phyloP scores from a whole-genome alignment of 2,329 filamentous ascomycete species.

The Aspergillus pseudoglaucus region DNA sequence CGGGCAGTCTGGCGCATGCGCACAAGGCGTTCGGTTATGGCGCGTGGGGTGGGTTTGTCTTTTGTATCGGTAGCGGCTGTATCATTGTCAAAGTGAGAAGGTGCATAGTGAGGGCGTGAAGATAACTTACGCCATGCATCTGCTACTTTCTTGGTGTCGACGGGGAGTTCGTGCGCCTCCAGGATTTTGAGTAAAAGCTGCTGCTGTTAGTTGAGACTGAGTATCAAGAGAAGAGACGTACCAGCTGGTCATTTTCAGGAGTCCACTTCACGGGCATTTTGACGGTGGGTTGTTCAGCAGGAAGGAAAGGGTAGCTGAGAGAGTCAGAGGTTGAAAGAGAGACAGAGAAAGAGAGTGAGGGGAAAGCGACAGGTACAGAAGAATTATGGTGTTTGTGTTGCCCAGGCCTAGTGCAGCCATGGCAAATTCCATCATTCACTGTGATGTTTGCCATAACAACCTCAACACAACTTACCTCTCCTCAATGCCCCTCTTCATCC shows the following conservation, averaged over 20 bases:
- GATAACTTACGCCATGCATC: constrained; percentile 35
- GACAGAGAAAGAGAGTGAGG: not conserved
- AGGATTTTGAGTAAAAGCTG: constrained; percentile 38
- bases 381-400: not conserved
- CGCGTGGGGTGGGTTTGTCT: constrained; percentile 31
- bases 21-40: constrained; percentile 33
- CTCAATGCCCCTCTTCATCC: not conserved
- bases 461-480: not conserved
- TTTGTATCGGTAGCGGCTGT: constrained; percentile 11
- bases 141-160: constrained; percentile 30
- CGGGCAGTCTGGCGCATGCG: constrained; percentile 26
- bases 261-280: constrained; percentile 34
- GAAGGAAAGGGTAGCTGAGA: not conserved
- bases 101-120: not conserved
- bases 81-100: not conserved
- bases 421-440: constrained; percentile 1
- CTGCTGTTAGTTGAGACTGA: not conserved
- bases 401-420: not conserved
- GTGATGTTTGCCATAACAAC: not conserved
- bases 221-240: constrained; percentile 10
- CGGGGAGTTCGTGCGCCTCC: constrained; percentile 30
- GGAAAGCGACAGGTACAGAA: not conserved
- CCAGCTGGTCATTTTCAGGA: constrained; percentile 31
- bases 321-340: not conserved
- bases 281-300: not conserved